Evolutionary conservation across 805 yeast genomes (phyloP).

Genomic region (Candida manassasensis): DNA sequence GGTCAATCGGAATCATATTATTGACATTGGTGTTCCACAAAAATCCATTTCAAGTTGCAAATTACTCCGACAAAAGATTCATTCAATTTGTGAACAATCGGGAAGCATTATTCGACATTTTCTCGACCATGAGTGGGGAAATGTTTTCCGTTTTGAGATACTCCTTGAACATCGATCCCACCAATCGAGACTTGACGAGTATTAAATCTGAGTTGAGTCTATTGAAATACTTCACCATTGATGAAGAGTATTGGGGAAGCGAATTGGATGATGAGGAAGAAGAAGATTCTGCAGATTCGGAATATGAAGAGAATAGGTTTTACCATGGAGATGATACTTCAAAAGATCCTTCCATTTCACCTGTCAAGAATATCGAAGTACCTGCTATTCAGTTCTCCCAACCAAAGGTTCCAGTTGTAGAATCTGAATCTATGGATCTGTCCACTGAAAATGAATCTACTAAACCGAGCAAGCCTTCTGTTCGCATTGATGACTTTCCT

Average conservation of each 20-base stretch:
- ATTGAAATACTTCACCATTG: conserved; percentile 72
- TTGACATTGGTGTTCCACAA: conserved; percentile 83
- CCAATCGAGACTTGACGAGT: conserved; percentile 62
- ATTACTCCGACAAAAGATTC: conserved; percentile 75
- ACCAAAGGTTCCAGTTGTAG: not conserved
- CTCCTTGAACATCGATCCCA: conserved; percentile 80
- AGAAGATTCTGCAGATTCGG: conserved; percentile 18
- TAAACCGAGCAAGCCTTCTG: not conserved
- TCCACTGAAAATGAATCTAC: conserved; percentile 1
- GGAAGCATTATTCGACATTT: conserved; percentile 87
- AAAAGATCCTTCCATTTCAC: conserved; percentile 10
- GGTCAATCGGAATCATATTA: conserved; percentile 85
- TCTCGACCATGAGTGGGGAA: conserved; percentile 83
- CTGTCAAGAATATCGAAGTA: conserved; percentile 10
- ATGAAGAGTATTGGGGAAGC: conserved; percentile 52
- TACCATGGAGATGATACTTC: conserved; percentile 8
- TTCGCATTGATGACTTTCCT: conserved; percentile 5
- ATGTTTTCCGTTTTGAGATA: conserved; percentile 78
- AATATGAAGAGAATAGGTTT: conserved; percentile 19
- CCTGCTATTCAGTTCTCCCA: conserved; percentile 5
- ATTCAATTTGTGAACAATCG: conserved; percentile 81
- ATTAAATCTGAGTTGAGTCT: conserved; percentile 58
- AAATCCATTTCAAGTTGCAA: conserved; percentile 81
- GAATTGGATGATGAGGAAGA: conserved; percentile 49
- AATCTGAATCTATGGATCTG: conserved; percentile 4